A percentile compares a stretch with the other conserved stretches of the same genome.
phyloP scores from a whole-genome alignment of 306 rosid species.

The Vigna nakashimae region DNA sequence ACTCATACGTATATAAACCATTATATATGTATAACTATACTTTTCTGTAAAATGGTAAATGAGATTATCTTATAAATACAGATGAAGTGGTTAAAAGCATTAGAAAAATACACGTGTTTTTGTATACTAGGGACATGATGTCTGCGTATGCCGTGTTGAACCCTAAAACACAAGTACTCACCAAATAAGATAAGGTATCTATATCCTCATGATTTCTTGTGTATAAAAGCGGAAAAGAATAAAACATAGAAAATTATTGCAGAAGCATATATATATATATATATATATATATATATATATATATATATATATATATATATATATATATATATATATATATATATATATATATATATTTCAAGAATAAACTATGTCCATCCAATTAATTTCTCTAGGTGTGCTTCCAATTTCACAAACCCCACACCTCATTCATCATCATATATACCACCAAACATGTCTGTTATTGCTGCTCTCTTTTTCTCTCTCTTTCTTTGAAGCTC shows the following conservation, averaged over 20 bases:
- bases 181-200: conserved; percentile 48
- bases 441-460: conserved; percentile 61
- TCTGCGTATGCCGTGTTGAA: conserved; percentile 8
- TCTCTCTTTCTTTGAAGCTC: conserved; percentile 26
- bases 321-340: too few species aligned
- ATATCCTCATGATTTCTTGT: conserved; percentile 29
- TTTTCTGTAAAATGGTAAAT: too few species aligned
- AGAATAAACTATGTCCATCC: conserved; percentile 59
- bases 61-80: too few species aligned
- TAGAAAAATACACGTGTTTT: not conserved
- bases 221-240: not conserved
- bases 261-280: not conserved
- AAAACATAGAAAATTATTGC: conserved; percentile 15
- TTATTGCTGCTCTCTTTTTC: conserved; percentile 46
- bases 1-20: too few species aligned
- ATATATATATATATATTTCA: conserved; percentile 30
- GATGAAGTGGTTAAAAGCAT: not conserved
- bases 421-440: conserved; percentile 57
- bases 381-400: conserved; percentile 69
- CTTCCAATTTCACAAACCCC: conserved; percentile 63
- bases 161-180: conserved; percentile 42
- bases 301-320: too few species aligned
- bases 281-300: too few species aligned
- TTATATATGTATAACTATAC: too few species aligned
- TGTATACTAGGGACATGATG: not conserved